Evolutionary conservation across 2,329 filamentous ascomycete genomes (phyloP), one percentile per base, ranked within the genome.

Genomic region (Cryoendolithus antarcticus): DNA sequence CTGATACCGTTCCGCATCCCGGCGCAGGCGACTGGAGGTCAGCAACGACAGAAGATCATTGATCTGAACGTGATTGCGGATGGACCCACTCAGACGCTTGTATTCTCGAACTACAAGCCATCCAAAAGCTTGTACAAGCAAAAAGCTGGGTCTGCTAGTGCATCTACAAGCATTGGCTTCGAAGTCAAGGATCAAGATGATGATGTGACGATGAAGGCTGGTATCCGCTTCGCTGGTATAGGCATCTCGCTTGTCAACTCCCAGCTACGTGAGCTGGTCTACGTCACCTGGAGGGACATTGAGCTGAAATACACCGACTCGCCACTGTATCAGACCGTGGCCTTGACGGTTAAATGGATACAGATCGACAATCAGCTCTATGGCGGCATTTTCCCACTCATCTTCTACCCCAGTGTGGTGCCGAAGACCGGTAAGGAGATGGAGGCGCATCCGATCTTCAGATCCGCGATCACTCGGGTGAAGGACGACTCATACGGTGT

Each of bases 401-500:
- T 98, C 24, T 70, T 98, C 41, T 98, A 98, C 58, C 91, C 91
- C 4, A 95, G 88, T 62, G 91, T 98, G 7, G 91, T 98, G 10
- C 89, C 91, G 1, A 96, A 96, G 71, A 91, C 86, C 48, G 86
- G 86, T 29, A 88, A 91, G 55, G 91, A 98, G 61, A 91, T 94
- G 57, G 91, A 96, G 48, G 82, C 88, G 1, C 91, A 96, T 62
- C 91, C 91, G 0, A 96, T 93, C 39, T 75, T 98, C 57, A 88
- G 95, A 53, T 79, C 80, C 9, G 89, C 88, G 71, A 71, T 95
- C 39, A 95, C 89, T 8, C 75, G 86, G 24, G 89, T 98, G 59
- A 98, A 98, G 66, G 91, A 98, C 54, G 89, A 98, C 55, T 94
- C 88, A 1, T 98, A 96, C 56, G 91, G 91, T 53, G 91, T 98